Percentiles rank a stretch among this genome's conserved stretches.
Conservation (phyloP, 306 rosid species). For the Potentilla sterilis region DNA sequence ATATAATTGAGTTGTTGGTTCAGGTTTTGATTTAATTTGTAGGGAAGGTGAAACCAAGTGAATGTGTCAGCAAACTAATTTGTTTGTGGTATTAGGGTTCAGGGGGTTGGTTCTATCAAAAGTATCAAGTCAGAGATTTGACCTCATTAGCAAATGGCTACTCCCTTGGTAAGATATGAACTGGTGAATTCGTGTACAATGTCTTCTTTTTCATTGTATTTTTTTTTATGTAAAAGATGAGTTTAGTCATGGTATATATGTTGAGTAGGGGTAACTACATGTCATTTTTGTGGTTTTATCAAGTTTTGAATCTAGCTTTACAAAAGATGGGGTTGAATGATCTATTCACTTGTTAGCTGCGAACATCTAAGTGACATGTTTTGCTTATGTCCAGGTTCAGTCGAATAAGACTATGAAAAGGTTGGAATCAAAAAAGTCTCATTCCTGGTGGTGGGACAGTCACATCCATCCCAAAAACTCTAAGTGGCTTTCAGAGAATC, state of each 20-base stretch:
- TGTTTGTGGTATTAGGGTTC: slow-evolving; percentile 18
- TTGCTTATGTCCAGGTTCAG: slow-evolving; percentile 35
- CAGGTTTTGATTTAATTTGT: background rate
- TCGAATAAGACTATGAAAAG: slow-evolving; percentile 54
- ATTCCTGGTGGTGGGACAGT: slow-evolving; percentile 99
- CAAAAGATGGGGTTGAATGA: background rate
- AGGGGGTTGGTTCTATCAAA: slow-evolving; percentile 1
- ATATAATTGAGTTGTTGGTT: slow-evolving; percentile 10
- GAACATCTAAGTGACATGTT: background rate
- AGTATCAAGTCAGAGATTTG: slow-evolving; percentile 15
- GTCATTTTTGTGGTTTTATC: background rate
- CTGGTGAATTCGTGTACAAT: background rate
- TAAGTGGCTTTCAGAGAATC: slow-evolving; percentile 84
- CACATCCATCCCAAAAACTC: slow-evolving; percentile 74
- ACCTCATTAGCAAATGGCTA: slow-evolving; percentile 47
- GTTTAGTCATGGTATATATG: background rate
- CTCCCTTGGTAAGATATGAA: slow-evolving; percentile 50
- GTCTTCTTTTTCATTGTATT: background rate
- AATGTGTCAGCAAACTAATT: slow-evolving; percentile 1
- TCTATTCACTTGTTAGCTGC: background rate
- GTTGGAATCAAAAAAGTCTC: slow-evolving; percentile 63
- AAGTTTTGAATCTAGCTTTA: background rate
- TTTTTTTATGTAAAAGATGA: background rate
- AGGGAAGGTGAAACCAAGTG: background rate
- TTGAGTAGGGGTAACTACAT: background rate